phyloP scores from a whole-genome alignment of 441 rosid genomes.

The Lepidium campestre region DNA sequence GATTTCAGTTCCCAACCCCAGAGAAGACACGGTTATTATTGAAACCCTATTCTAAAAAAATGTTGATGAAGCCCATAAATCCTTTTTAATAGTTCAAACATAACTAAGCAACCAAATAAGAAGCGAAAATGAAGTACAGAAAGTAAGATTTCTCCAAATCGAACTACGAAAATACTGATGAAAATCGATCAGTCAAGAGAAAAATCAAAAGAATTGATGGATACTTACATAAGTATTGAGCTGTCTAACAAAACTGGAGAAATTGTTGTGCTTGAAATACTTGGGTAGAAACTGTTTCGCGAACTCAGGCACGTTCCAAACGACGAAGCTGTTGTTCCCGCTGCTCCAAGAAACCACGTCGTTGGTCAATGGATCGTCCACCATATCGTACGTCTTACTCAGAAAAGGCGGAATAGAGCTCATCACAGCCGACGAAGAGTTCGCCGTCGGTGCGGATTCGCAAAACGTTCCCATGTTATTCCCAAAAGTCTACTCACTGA shows the following conservation, averaged over 20 bases:
- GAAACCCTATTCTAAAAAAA: not conserved
- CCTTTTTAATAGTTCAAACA: not conserved
- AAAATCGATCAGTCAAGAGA: not conserved
- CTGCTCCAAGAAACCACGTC: conserved; percentile 70
- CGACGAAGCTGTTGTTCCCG: conserved; percentile 64
- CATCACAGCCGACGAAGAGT: conserved; percentile 15
- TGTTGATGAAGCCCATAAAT: not conserved
- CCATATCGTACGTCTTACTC: conserved; percentile 79
- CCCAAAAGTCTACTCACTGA: not conserved
- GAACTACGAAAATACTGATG: not conserved
- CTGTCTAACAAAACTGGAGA: conserved; percentile 86
- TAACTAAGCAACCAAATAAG: not conserved
- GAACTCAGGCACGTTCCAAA: conserved; percentile 74
- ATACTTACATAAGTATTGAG: conserved; percentile 64
- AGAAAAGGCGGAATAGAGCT: conserved; percentile 65
- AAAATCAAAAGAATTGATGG: not conserved
- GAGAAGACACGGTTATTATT: not conserved
- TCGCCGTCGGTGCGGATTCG: conserved; percentile 28
- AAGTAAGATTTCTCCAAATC: not conserved
- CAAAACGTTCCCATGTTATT: conserved; percentile 24
- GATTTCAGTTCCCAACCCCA: not conserved
- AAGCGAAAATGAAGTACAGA: not conserved
- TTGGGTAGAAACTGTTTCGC: conserved; percentile 62
- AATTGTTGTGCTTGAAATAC: conserved; percentile 78
- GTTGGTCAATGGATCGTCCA: conserved; percentile 60